Conservation (phyloP, 1,284 basidiomycete species). For the Porogramme epimiltina region DNA sequence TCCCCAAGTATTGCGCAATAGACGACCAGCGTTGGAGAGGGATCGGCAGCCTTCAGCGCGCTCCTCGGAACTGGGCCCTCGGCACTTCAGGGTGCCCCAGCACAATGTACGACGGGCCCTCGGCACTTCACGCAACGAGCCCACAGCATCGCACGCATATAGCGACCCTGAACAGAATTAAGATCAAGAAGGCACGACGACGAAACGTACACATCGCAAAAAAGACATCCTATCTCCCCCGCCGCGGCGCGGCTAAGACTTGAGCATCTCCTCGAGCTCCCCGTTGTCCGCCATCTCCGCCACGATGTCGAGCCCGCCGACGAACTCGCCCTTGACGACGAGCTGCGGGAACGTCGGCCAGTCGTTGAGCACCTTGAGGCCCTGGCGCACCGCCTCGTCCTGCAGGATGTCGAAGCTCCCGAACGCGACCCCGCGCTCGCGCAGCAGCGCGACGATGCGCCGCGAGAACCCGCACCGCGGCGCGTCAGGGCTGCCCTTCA, state of each 20-base stretch:
- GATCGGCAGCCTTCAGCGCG: too few relatives aligned
- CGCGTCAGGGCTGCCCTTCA: constrained; percentile 91
- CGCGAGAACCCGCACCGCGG: constrained; percentile 88
- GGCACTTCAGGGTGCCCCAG: too few relatives aligned
- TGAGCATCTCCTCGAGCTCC: constrained; percentile 42
- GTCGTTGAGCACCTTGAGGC: constrained; percentile 63
- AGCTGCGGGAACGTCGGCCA: constrained; percentile 75
- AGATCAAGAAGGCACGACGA: not conserved
- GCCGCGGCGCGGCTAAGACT: not conserved
- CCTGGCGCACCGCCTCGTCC: constrained; percentile 71
- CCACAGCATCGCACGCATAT: too few relatives aligned
- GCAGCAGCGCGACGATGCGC: constrained; percentile 66
- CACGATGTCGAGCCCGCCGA: constrained; percentile 69
- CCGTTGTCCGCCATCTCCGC: constrained; percentile 60
- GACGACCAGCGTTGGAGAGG: too few relatives aligned
- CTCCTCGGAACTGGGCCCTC: too few relatives aligned
- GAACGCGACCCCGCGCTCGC: constrained; percentile 64
- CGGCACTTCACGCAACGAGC: too few relatives aligned
- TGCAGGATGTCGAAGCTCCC: constrained; percentile 74
- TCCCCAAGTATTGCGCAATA: too few relatives aligned
- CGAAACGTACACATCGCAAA: not conserved
- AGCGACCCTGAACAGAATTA: too few relatives aligned
- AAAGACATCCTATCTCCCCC: too few relatives aligned
- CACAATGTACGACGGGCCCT: too few relatives aligned
- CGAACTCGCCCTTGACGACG: constrained; percentile 71